Conservation (phyloP, 257 asterid species). For the Penstemon eatonii region DNA sequence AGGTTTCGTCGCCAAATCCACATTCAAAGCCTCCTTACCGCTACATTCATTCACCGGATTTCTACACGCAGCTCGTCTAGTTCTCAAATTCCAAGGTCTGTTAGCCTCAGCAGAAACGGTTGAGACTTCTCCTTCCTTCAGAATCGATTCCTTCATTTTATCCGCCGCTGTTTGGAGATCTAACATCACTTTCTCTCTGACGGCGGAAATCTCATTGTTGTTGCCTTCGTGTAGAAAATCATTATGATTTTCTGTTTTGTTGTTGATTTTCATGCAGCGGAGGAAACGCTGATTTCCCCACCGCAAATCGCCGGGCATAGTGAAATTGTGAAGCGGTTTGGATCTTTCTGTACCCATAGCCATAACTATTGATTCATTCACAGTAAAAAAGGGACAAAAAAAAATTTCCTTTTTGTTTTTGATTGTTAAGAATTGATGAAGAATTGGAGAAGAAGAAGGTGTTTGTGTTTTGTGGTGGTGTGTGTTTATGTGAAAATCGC, state of each 20-base stretch:
- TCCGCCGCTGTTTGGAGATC: constrained; percentile 65
- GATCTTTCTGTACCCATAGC: constrained; percentile 63
- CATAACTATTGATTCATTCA: too few relatives aligned
- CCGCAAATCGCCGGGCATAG: constrained; percentile 52
- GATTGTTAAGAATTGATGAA: too few relatives aligned
- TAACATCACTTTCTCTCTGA: constrained; percentile 61
- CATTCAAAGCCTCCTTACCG: constrained; percentile 16
- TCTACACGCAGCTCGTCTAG: too few relatives aligned
- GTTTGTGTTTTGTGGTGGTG: too few relatives aligned
- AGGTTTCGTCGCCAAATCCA: constrained; percentile 25
- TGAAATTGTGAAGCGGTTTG: constrained; percentile 67
- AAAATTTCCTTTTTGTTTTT: too few relatives aligned
- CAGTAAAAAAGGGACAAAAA: too few relatives aligned
- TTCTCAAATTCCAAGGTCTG: too few relatives aligned
- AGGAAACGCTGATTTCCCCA: constrained; percentile 69
- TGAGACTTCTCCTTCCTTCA: constrained; percentile 22
- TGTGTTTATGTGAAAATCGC: too few relatives aligned
- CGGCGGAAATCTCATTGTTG: constrained; percentile 55
- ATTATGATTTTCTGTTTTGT: neutral
- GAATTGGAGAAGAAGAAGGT: too few relatives aligned
- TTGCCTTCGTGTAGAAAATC: constrained; percentile 23
- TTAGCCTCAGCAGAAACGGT: too few relatives aligned
- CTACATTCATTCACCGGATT: too few relatives aligned
- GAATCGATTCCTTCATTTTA: constrained; percentile 50
- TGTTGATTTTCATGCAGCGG: constrained; percentile 62